Base-by-base conservation (phyloP, 2,329 filamentous ascomycete species). In the Xylogone sp. region DNA sequence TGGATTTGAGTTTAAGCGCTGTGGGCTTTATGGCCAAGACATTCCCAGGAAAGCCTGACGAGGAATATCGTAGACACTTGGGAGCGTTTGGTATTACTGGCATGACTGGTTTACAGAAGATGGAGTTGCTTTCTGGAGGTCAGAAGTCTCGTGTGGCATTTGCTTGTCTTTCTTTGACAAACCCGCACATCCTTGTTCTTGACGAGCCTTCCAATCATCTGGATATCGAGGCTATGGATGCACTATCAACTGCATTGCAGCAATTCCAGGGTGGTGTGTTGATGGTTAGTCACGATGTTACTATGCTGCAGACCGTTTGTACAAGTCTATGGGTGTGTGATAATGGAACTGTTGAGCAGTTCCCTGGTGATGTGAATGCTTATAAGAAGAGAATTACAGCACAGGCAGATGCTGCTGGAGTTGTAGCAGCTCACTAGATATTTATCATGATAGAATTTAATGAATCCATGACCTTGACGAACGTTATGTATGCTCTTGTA, bases 191-290 rank as follows among this genome's bases (percentile, higher is more conserved):
- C 59, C 80, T 99, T 45, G 93, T 99, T 55, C 88, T 99, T 47
- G 94, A 99, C 80, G 94, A 99, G 72, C 94, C 94, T 68, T 96
- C 90, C 58, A 99, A 99, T 76, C 94, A 99, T 71, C 77, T 99
- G 63, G 94, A 99, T 82, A 97, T 99, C 62, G 94, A 99, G 71
- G 94, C 94, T 58, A 97, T 99, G 94, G 94, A 99, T 69, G 93
- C 94, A 10, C 77, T 99, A 48, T 86, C 90, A 3, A 84, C 87
- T 24, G 94, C 94, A 16, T 76, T 99, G 61, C 81, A 84, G 61
- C 82, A 86, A 58, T 99, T 97, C 74, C 82, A 96, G 73, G 94
- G 94, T 55, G 94, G 94, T 69, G 92, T 99, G 51, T 76, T 99
- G 63, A 97, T 99, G 91, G 94, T 99, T 52, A 96, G 89, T 65